Evolutionary conservation across 805 yeast species (phyloP), one percentile per base, ranked within the genome.

Genomic region (Vanderwaltozyma yarrowii): DNA sequence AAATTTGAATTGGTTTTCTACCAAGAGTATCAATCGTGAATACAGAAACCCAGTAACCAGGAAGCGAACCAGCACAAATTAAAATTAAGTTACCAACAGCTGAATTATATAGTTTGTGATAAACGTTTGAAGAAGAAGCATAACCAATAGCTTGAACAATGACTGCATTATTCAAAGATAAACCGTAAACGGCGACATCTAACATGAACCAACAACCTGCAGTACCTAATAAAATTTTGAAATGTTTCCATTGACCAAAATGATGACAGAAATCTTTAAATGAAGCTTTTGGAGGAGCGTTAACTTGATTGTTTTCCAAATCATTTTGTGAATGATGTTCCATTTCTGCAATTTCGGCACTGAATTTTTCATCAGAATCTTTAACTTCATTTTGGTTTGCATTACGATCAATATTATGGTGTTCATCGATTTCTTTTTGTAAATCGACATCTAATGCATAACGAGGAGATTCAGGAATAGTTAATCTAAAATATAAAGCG

Each of bases 391-490:
- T 15, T 5, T 15, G 18, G 20, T 20, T 20, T 13, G 33, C 30
- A 29, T 31, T 29, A 5, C 20, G 11, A 14, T 27, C 30, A 15
- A 21, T 25, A 14, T 15, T 17, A 14, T 27, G 30, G 11, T n/a
- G 6, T 5, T 27, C 14, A 12, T 25, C n/a, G 12, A 18, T 19
- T 17, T 30, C 23, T 21, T 27, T 19, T 6, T 32, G 27, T 17
- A 32, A 36, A 35, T 72, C 61, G 44, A 84, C 81, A 61, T 84
- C 95, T 58, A 85, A 72, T 36, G 87, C 69, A 68, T 82, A 85
- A 71, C 95, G 80, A 65, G 95, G 96, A 38, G 94, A 84, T 70
- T 84, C 96, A 49, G 94, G 95, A 62, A 83, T 87, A 48, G 95
- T 86, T 65, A 86, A 75, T 74, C 96, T 83, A 71, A 74, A 87